phyloP scores from a whole-genome alignment of 495 filamentous ascomycete species.

The Penicillium macrosclerotiorum region DNA sequence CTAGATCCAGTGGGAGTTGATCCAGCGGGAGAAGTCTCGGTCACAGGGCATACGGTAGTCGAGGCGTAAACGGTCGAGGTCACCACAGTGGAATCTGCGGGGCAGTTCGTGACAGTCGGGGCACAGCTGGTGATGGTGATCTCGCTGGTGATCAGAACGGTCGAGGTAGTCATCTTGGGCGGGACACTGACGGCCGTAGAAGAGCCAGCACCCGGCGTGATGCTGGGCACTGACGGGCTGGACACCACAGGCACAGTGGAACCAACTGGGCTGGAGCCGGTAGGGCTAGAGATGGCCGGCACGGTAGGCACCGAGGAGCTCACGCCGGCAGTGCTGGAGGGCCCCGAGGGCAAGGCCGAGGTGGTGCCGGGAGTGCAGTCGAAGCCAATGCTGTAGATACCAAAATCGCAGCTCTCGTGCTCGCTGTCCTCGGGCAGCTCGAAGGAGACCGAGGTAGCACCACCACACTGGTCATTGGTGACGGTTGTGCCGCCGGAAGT shows the following conservation, averaged over 20 bases:
- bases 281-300: slow-evolving; percentile 4
- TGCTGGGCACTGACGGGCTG: slow-evolving; percentile 4
- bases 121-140: slow-evolving; percentile 59
- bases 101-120: slow-evolving; percentile 59
- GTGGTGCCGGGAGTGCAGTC: slow-evolving; percentile 63
- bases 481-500: slow-evolving; percentile 62
- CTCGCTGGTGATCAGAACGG: slow-evolving; percentile 56
- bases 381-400: slow-evolving; percentile 75
- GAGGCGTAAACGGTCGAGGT: slow-evolving; percentile 57
- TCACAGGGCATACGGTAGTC: slow-evolving; percentile 57
- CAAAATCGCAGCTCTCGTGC: slow-evolving; percentile 59
- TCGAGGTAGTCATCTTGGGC: slow-evolving; percentile 50
- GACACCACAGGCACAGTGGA: slow-evolving; percentile 4
- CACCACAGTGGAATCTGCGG: slow-evolving; percentile 48
- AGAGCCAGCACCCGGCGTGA: slow-evolving; percentile 7
- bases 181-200: slow-evolving; percentile 16
- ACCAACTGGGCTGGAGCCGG: slow-evolving; percentile 1
- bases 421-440: slow-evolving; percentile 61
- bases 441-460: slow-evolving; percentile 76
- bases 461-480: slow-evolving; percentile 85
- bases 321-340: slow-evolving; percentile 1
- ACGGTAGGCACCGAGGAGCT: not conserved
- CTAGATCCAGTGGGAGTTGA: slow-evolving; percentile 2
- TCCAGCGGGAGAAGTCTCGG: slow-evolving; percentile 25
- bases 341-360: slow-evolving; percentile 11